phyloP scores from a whole-genome alignment of 768 basidiomycete genomes.

The Lanmaoa pseudosensibilis region DNA sequence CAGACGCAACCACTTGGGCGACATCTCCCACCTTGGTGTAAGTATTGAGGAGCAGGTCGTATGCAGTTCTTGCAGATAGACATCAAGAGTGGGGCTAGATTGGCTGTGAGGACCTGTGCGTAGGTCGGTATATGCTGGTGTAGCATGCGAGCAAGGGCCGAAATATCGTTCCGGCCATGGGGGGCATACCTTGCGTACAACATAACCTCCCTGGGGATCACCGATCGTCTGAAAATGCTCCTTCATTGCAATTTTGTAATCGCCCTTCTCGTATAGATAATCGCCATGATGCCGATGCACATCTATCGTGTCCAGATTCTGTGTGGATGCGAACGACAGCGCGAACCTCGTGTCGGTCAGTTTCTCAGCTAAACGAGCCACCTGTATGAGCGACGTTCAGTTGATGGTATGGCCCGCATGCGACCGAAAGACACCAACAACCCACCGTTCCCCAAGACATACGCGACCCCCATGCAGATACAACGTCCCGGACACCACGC shows the following conservation, averaged over 20 bases:
- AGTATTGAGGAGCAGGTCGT: conserved; percentile 85
- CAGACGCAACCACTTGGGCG: conserved; percentile 82
- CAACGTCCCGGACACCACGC: conserved; percentile 78
- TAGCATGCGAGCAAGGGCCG: not conserved
- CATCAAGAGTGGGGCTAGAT: conserved; percentile 91
- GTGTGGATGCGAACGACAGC: conserved; percentile 77
- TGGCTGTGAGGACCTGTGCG: conserved; percentile 90
- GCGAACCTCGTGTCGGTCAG: conserved; percentile 86
- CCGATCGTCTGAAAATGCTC: conserved; percentile 89
- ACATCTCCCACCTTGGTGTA: conserved; percentile 97
- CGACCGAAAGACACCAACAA: conserved; percentile 44
- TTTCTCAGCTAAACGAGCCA: conserved; percentile 71
- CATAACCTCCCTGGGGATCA: conserved; percentile 95
- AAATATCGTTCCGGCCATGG: not conserved
- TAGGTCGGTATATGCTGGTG: conserved; percentile 8
- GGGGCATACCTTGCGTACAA: conserved; percentile 82
- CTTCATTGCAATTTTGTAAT: conserved; percentile 91
- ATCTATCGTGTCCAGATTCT: conserved; percentile 80
- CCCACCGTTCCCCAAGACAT: conserved; percentile 74
- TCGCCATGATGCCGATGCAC: conserved; percentile 91
- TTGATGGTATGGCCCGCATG: not conserved
- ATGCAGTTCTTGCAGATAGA: conserved; percentile 95
- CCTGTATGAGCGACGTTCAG: conserved; percentile 35
- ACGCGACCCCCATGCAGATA: conserved; percentile 84
- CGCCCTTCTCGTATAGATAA: conserved; percentile 84